phyloP scores from a whole-genome alignment of 768 basidiomycete genomes.

The Fistulinella prunicolor region DNA sequence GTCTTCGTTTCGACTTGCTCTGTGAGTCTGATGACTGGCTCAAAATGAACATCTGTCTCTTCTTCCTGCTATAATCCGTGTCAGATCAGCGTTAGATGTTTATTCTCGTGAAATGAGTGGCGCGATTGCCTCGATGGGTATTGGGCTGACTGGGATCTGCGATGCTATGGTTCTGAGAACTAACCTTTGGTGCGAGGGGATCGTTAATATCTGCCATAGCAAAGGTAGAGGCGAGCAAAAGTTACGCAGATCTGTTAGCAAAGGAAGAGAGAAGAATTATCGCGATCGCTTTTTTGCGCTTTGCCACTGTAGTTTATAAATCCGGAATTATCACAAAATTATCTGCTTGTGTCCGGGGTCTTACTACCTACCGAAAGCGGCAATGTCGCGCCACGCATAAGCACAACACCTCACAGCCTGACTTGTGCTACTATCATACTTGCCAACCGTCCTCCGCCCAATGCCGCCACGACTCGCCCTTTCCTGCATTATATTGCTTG shows the following conservation, averaged over 20 bases:
- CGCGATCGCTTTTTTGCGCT: constrained; percentile 21
- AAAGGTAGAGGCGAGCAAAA: constrained; percentile 15
- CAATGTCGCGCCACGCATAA: constrained; percentile 1
- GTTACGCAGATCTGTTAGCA: constrained; percentile 12
- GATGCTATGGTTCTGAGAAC: constrained; percentile 26
- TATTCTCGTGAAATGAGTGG: constrained; percentile 27
- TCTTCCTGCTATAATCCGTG: constrained; percentile 48
- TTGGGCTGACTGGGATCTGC: background rate
- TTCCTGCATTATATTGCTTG: constrained; percentile 40
- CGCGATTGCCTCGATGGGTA: constrained; percentile 26
- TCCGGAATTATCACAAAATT: constrained; percentile 5
- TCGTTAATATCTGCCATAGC: constrained; percentile 59
- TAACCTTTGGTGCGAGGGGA: constrained; percentile 69
- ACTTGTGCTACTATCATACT: background rate
- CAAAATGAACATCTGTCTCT: constrained; percentile 87
- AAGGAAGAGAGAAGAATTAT: constrained; percentile 22
- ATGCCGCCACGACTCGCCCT: constrained; percentile 43
- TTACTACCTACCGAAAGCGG: constrained; percentile 3
- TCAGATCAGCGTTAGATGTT: constrained; percentile 26
- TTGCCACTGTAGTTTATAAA: constrained; percentile 15
- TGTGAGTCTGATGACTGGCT: constrained; percentile 95
- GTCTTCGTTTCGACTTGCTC: constrained; percentile 96
- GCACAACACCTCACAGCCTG: too few relatives aligned
- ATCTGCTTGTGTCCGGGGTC: constrained; percentile 29
- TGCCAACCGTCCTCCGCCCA: background rate